Evolutionary conservation across 805 yeast species (phyloP), one percentile per base, ranked within the genome.

Genomic region (Teunomyces cretensis): DNA sequence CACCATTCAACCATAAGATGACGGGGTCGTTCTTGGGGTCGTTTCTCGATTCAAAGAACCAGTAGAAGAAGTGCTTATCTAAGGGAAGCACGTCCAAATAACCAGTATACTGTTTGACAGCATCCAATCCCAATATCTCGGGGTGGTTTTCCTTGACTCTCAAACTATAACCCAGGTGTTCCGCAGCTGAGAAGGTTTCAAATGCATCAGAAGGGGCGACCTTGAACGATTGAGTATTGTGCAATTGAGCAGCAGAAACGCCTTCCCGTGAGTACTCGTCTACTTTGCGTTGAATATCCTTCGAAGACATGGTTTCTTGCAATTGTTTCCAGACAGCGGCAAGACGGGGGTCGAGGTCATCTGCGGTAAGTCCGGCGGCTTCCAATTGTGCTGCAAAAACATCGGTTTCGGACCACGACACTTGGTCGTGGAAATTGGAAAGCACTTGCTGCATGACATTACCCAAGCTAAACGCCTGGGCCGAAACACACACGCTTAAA

Each of bases 1-100:
- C 97, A 52, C 97, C 97, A 61, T 91, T 91, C 55, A 91, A 74
- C 97, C 97, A 90, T 54, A 92, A 74, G 44, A 92, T 77, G 15
- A 90, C 76, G 1, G 97, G 97, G 65, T 92, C 97, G 43, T 73
- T 87, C 43, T 65, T 67, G 4, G 97, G 97, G 63, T 88, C 88
- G 57, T 84, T 83, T 70, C 97, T 81, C 42, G 95, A 84, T 67
- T 91, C 97, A 55, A 92, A 92, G 58, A 85, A 84, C 96, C 96
- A 90, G 72, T 83, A 92, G 65, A 91, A 92, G 64, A 91, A 83
- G 65, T 88, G 95, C 69, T 90, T 90, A 53, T 88, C 97, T 54
- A 83, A 88, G 41, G 81, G 84, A 48, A 74, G 79, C 42, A 86
- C 81, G 65, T 89, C 96, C 61, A 89, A 79, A 66, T 89, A 89